phyloP scores from a whole-genome alignment of 768 basidiomycete genomes.

The Lactarius deliciosus region DNA sequence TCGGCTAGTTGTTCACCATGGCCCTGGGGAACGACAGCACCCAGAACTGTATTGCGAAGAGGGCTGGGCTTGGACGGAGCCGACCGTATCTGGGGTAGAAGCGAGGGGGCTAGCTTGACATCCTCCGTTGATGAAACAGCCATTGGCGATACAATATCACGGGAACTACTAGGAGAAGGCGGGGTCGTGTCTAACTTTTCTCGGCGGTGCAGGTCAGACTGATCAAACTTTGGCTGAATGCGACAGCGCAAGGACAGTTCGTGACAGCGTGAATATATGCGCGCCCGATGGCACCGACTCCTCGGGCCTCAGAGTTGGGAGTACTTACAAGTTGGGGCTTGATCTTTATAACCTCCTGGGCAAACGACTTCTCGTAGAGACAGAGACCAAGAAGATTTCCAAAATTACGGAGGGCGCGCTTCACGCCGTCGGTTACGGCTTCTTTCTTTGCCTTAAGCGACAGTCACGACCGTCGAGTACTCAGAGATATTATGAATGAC shows the following conservation, averaged over 20 bases:
- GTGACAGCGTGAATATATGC: constrained; percentile 17
- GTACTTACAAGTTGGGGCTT: constrained; percentile 76
- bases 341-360: constrained; percentile 82
- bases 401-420: constrained; percentile 87
- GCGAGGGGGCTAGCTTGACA: not conserved
- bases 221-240: constrained; percentile 63
- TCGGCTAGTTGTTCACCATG: not conserved
- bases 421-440: constrained; percentile 92
- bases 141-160: constrained; percentile 12
- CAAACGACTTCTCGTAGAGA: constrained; percentile 92
- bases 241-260: constrained; percentile 2
- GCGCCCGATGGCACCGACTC: not conserved
- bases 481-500: constrained; percentile 28
- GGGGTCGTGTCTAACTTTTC: constrained; percentile 43
- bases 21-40: not conserved
- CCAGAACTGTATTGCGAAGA: constrained; percentile 8
- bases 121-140: constrained; percentile 12
- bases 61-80: constrained; percentile 14
- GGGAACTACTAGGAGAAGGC: constrained; percentile 11
- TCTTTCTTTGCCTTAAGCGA: constrained; percentile 89
- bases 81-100: constrained; percentile 6
- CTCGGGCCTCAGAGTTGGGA: not conserved
- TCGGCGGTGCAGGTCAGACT: constrained; percentile 62
- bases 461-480: not conserved
- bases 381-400: constrained; percentile 96